These are phyloP conservation scores for Linnemannia exigua DNA, from an alignment of 192 early-diverging fungal species.

Conservation along the genomic window DNA sequence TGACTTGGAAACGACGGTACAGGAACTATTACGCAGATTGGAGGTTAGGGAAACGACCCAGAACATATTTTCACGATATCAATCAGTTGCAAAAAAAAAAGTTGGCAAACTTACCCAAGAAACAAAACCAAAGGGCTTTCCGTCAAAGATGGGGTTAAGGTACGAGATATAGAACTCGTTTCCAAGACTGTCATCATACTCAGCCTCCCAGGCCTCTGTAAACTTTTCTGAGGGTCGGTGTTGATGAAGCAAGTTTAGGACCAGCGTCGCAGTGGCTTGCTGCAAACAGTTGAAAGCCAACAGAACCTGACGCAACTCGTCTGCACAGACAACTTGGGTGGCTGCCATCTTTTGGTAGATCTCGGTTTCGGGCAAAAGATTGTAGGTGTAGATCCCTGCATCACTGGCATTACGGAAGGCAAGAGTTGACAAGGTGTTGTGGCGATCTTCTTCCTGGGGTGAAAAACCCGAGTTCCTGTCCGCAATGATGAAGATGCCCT, in stretches of 20 bases:
- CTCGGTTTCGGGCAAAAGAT: constrained; percentile 72
- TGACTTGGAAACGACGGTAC: constrained; percentile 64
- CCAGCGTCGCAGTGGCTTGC: constrained; percentile 68
- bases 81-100: no score
- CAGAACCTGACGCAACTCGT: constrained; percentile 66
- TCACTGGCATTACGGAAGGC: constrained; percentile 57
- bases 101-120: constrained; percentile 58
- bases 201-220: constrained; percentile 74
- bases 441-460: constrained; percentile 51
- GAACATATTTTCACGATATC: no score
- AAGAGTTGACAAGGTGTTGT: constrained; percentile 49
- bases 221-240: constrained; percentile 65
- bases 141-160: constrained; percentile 70
- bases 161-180: constrained; percentile 75
- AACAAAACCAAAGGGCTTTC: constrained; percentile 68
- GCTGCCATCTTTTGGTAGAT: constrained; percentile 71
- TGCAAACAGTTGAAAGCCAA: constrained; percentile 72
- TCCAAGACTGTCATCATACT: constrained; percentile 77
- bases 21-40: constrained; percentile 39
- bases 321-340: constrained; percentile 62
- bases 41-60: neutral
- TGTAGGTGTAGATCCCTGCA: constrained; percentile 74
- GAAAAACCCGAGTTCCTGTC: constrained; percentile 44
- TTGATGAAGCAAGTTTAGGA: constrained; percentile 77
- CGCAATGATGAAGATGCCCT: constrained; percentile 55